Percentiles rank a stretch among this genome's conserved stretches.
Conservation (phyloP, 1,284 basidiomycete genomes). For the Tilletia horrida region DNA sequence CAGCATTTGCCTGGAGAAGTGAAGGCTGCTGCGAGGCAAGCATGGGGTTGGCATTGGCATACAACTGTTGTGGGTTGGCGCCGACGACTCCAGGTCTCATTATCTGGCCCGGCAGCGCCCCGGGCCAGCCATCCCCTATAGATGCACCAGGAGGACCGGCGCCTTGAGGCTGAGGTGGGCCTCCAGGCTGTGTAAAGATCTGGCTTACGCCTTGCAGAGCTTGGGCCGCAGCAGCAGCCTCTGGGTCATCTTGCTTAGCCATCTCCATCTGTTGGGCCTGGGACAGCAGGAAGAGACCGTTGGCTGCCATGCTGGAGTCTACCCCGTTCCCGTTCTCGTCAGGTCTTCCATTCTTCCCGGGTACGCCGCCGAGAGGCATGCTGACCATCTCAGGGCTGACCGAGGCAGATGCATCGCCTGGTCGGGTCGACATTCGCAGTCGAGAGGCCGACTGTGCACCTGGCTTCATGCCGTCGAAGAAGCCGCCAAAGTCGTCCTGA, state of each 20-base stretch:
- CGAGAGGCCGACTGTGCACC: constrained; percentile 15
- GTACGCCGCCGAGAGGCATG: constrained; percentile 23
- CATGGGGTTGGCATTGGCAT: no score
- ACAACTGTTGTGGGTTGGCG: no score
- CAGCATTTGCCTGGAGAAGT: neutral
- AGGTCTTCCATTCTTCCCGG: constrained; percentile 24
- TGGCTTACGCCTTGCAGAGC: constrained; percentile 19
- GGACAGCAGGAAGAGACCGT: constrained; percentile 85
- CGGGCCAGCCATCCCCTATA: neutral
- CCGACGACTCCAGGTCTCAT: no score
- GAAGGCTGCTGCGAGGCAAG: no score
- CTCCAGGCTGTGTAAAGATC: constrained; percentile 19
- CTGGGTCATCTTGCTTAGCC: constrained; percentile 80
- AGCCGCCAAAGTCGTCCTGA: constrained; percentile 28
- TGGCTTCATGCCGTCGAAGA: constrained; percentile 23
- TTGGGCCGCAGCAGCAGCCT: constrained; percentile 15
- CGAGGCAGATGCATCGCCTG: constrained; percentile 19
- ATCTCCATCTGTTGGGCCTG: constrained; percentile 87
- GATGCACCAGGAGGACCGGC: constrained; percentile 26
- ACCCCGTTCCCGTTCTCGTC: constrained; percentile 59
- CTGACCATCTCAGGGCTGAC: constrained; percentile 37
- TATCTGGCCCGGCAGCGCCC: constrained; percentile 19
- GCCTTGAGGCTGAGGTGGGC: constrained; percentile 18
- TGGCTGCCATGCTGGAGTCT: constrained; percentile 63
- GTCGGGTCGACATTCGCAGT: constrained; percentile 17